Conservation (phyloP, 257 asterid species). For the Coffea eugenioides region DNA sequence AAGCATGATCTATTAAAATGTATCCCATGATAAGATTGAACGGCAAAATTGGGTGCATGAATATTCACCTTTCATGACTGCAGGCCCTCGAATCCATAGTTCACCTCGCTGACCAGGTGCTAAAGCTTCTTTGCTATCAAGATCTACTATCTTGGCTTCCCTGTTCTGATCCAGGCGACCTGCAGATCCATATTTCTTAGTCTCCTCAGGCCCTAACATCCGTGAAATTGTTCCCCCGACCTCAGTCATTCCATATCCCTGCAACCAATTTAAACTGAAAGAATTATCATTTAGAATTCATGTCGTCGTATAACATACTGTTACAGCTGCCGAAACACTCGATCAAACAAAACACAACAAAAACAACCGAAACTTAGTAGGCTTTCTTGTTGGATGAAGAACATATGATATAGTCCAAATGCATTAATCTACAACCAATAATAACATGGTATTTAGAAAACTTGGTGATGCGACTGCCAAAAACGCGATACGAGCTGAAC, state of each 20-base stretch:
- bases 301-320: neutral
- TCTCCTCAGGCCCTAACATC: conserved; percentile 58
- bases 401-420: neutral
- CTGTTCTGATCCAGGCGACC: conserved; percentile 60
- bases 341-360: too few relatives aligned
- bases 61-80: conserved; percentile 69
- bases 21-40: neutral
- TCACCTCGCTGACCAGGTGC: conserved; percentile 80
- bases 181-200: conserved; percentile 57
- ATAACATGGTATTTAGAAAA: neutral
- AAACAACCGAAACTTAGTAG: too few relatives aligned
- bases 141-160: conserved; percentile 91
- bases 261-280: conserved; percentile 11
- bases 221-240: conserved; percentile 65
- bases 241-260: conserved; percentile 97
- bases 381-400: neutral
- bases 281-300: neutral
- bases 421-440: neutral
- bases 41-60: neutral
- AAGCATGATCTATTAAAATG: neutral
- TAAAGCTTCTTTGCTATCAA: conserved; percentile 55
- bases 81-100: conserved; percentile 79
- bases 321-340: neutral
- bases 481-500: too few relatives aligned
- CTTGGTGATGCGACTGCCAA: too few relatives aligned